Base-by-base conservation (phyloP, 192 early-diverging fungal genomes). In the Phycomyces blakesleeanus region DNA sequence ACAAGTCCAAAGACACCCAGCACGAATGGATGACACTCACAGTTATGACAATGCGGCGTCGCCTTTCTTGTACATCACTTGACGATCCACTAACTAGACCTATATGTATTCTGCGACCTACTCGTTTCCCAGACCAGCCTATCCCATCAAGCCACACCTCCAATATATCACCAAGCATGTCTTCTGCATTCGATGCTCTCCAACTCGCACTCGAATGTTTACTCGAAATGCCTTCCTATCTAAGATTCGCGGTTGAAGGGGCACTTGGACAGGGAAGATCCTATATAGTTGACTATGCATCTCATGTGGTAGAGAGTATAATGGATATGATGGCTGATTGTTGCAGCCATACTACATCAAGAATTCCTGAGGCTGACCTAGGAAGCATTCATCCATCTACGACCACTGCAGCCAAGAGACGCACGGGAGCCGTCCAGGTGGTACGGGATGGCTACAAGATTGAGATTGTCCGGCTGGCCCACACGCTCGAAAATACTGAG, bases 81-180 rank as follows among this genome's bases (percentile, higher is more conserved):
- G 18, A 61, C 5, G 59, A 61, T 9, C 44, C 59, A 38, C 47
- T 51, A 61, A 50, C 59, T 22, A 44, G 59, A 10, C 59, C 59
- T 3, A 61, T 61, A 37, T 61, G 59, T 51, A 61, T 61, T 34
- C 27, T 61, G 10, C 15, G 59, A 24, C 59, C 49, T 38, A 25
- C 20, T 20, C 51, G 9, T 24, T 20, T 10, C 34, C 51, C 5
- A 20, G 34, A 22, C 14, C 26, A 9, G 7, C 14, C 4, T 7
- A 15, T 38, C 18, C 22, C 37, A 38, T 34, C 8, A 20, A 41
- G 38, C 20, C 34, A 40, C 0, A 16, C 38, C 20, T 41, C 22
- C 38, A 41, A 22, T 8, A 6, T 41, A 18, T 22, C 20, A 41
- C 51, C 51, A 11, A 41, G 20, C 40, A 11, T 24, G 22, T 41